Conservation (phyloP, 2,329 filamentous ascomycete species). For the Celoporthe dispersa region DNA sequence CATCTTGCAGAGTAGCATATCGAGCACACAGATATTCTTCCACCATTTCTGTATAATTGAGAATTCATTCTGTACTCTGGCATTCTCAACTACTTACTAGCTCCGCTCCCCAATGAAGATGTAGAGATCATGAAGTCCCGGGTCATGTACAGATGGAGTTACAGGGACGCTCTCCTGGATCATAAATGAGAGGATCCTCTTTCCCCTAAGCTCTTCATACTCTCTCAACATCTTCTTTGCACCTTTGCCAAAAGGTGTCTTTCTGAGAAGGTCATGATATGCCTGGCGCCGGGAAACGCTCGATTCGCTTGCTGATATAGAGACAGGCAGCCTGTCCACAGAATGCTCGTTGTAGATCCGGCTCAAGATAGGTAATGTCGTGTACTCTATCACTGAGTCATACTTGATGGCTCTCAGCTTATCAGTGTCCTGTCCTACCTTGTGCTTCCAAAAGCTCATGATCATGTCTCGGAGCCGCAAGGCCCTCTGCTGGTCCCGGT, state of each 20-base stretch:
- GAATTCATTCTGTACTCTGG: too few species aligned
- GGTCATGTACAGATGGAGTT: fast-evolving
- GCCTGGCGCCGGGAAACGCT: neutral
- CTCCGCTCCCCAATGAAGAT: neutral
- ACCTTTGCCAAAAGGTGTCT: neutral
- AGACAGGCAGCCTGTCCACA: neutral
- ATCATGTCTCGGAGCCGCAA: slow-evolving; percentile 15
- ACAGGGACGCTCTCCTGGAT: neutral
- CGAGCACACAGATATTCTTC: too few species aligned
- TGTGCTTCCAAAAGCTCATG: slow-evolving; percentile 8
- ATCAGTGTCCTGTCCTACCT: neutral
- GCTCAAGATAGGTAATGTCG: neutral
- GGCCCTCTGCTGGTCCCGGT: neutral
- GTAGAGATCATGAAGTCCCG: neutral
- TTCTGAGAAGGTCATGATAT: neutral
- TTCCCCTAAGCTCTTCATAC: slow-evolving; percentile 5
- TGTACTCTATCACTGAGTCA: neutral
- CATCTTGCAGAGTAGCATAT: too few species aligned
- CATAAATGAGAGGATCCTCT: neutral
- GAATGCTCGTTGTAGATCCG: neutral
- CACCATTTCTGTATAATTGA: too few species aligned
- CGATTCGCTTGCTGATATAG: neutral
- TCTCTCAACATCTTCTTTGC: slow-evolving; percentile 10
- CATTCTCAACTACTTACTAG: neutral
- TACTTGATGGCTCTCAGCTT: slow-evolving; percentile 7